Evolutionary conservation across 345 rosid genomes (phyloP), one percentile per base, ranked within the genome.

Genomic region (Citrus glauca): DNA sequence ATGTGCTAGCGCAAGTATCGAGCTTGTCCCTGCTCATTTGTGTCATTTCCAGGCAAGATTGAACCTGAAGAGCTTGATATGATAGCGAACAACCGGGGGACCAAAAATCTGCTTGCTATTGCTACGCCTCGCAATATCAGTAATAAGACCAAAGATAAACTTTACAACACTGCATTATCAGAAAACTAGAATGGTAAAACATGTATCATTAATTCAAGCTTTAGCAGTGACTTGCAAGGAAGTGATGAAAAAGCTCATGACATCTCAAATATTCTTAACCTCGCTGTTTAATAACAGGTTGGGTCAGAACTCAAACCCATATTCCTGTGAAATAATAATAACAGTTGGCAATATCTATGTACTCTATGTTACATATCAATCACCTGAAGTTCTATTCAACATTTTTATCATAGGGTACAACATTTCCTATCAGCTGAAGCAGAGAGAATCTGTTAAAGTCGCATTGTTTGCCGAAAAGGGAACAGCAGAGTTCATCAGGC

Each of bases 31-130:
- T 37, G 71, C 74, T 35, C 69, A 68, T 61, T 5, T 74, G 4
- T 74, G 69, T 20, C 60, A 80, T 19, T 80, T 80, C 3, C 64
- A 74, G 78, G 82, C 9, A 14, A 33, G 7, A 61, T 11, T 45
- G 17, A 55, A 59, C 66, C 28, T 22, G 65, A 80, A 74, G 63
- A 73, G 19, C 74, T 80, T 17, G 65, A 80, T 32, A 74, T 80
- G 75, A 61, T 6, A 2, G 71, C 69, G 71, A 38, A 27, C 40
- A 4, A 35, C 65, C 1, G 74, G 74, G 6, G 35, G 27, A 14
- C 17, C 50, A 74, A 68, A 4, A 22, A 50, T 16, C 63, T 66
- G 24, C 37, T 17, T 7, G 56, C 30, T 24, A 57, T 67, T 2
- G 50, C 78, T 33, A 57, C 50, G 30, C 57, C 22, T 17, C 42